Evolutionary conservation across 2,329 filamentous ascomycete genomes (phyloP), one percentile per base, ranked within the genome.

Genomic region (Colletotrichum sp.): DNA sequence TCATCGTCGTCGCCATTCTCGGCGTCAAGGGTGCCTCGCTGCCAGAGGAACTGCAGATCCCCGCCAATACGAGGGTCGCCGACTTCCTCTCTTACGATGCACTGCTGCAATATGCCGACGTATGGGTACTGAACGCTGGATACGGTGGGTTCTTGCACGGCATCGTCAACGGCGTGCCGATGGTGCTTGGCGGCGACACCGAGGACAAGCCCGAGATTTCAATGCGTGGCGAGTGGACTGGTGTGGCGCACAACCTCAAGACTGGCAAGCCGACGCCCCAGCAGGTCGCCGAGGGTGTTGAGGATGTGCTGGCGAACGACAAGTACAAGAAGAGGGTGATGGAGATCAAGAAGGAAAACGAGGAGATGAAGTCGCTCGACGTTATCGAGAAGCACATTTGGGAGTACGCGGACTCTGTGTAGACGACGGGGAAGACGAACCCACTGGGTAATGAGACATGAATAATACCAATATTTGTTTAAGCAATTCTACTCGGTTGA

Each of bases 21-120:
- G 84, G 84, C 4, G 34, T 67, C 26, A 80, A 72, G 30, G 80
- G 77, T 1, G 81, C 79, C 13, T 63, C 34, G 9, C 78, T 85
- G 1, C 78, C 81, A 1, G 70, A 67, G 2, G 66, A 81, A 13
- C 78, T 83, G 8, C 32, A 78, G 5, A 77, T 88, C 3, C 86
- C 88, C 0, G 57, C 77, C 5, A 90, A 90, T 77, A 82, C 84
- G 1, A 82, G 84, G 18, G 83, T 88, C 8, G 80, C 86, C 28
- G 87, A 90, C 79, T 90, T 87, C 78, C 79, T 90, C 2, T 83
- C 88, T 3, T 90, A 89, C 78, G 87, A 90, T 72, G 80, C 83
- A 0, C 73, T 90, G 2, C 82, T 90, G 5, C 84, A 84, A 4
- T 72, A 88, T 78, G 82, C 83, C 39, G 87, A 85, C 52, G 83